A percentile compares a stretch with the other conserved stretches of the same genome.
Evolutionary conservation across 805 yeast genomes (phyloP).

Genomic region (Teunomyces lycoperdinae): DNA sequence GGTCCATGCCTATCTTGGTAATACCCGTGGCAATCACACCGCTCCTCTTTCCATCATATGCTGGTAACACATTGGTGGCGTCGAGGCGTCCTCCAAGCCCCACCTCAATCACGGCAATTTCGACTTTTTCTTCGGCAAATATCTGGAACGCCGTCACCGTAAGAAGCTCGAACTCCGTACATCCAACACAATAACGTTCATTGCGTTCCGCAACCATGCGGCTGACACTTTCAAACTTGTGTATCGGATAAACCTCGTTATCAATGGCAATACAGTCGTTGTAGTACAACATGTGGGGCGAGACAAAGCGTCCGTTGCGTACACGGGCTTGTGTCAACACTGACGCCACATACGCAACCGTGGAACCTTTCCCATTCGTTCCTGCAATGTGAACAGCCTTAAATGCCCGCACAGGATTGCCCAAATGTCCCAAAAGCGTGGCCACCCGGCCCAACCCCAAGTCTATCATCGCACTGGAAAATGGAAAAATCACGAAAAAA

Average conservation of each 20-base stretch:
- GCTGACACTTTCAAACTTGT: constrained; percentile 46
- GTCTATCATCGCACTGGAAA: constrained; percentile 28
- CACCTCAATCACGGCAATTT: constrained; percentile 85
- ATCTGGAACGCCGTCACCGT: constrained; percentile 84
- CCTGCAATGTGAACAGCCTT: constrained; percentile 91
- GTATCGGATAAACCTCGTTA: constrained; percentile 49
- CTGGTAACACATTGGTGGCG: constrained; percentile 73
- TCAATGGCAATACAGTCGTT: constrained; percentile 76
- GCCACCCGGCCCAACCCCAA: constrained; percentile 35
- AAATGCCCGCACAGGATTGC: constrained; percentile 64
- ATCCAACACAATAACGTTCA: constrained; percentile 44
- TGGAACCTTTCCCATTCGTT: constrained; percentile 95
- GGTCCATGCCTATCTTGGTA: constrained; percentile 85
- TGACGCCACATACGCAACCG: constrained; percentile 76
- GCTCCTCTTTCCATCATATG: constrained; percentile 13
- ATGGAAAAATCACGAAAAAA: neutral
- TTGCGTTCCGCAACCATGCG: constrained; percentile 42
- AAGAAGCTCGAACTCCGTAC: constrained; percentile 85
- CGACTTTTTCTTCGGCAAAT: constrained; percentile 57
- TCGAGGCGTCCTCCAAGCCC: constrained; percentile 91
- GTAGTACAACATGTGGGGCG: constrained; percentile 76
- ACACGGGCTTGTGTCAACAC: constrained; percentile 49
- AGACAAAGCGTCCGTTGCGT: constrained; percentile 75
- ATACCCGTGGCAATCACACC: constrained; percentile 67
- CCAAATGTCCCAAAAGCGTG: constrained; percentile 41